These are phyloP conservation scores for Euphorbia lathyris DNA, from an alignment of 345 rosid species.

Conservation along the genomic window DNA sequence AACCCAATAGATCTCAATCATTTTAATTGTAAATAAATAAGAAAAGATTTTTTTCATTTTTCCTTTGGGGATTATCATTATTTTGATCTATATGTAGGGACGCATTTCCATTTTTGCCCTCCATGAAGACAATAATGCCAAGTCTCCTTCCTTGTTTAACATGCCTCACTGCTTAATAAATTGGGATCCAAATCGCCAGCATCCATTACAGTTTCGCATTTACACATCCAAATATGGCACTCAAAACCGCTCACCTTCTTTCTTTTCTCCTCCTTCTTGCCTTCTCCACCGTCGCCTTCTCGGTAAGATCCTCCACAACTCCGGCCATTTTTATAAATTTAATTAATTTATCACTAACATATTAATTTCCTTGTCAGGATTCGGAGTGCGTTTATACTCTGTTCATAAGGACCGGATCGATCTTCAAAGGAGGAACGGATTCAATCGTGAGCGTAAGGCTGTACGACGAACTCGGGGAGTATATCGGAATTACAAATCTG, in stretches of 20 bases:
- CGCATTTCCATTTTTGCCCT: too few species aligned
- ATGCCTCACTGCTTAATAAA: too few species aligned
- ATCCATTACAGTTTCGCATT: not conserved
- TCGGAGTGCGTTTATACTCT: slow-evolving; percentile 54
- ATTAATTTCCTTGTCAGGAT: too few species aligned
- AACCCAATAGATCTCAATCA: too few species aligned
- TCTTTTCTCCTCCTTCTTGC: slow-evolving; percentile 23
- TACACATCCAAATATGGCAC: slow-evolving; percentile 8
- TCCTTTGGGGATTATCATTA: too few species aligned
- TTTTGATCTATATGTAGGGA: too few species aligned
- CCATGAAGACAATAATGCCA: too few species aligned
- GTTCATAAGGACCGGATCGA: slow-evolving; percentile 72
- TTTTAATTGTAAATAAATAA: too few species aligned
- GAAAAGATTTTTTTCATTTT: too few species aligned
- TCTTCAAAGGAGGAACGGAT: slow-evolving; percentile 77
- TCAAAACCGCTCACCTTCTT: not conserved
- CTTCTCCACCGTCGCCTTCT: slow-evolving; percentile 12
- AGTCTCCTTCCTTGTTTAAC: too few species aligned
- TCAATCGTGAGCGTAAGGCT: slow-evolving; percentile 55
- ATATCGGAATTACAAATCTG: slow-evolving; percentile 41
- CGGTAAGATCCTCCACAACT: slow-evolving; percentile 21
- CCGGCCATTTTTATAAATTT: too few species aligned
- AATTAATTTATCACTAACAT: too few species aligned
- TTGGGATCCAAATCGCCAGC: not conserved
- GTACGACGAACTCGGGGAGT: slow-evolving; percentile 44